A percentile compares a stretch with the other conserved stretches of the same genome.
phyloP scores from a whole-genome alignment of 169 alveolate genomes.

The Eimeria necatrix region DNA sequence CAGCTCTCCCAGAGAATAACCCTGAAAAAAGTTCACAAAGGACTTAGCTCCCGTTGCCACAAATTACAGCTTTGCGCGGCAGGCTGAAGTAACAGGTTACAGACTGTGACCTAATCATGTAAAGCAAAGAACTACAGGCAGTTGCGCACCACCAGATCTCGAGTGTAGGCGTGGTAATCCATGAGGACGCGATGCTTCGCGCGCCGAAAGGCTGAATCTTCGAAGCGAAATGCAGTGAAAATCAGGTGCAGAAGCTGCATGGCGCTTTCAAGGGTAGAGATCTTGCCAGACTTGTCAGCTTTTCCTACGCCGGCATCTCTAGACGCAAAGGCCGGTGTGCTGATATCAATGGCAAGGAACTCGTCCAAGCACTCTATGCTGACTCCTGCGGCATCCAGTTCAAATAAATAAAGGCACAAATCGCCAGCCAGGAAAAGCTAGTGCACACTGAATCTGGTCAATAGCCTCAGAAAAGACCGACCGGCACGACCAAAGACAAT shows the following conservation, averaged over 20 bases:
- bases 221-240: constrained; percentile 83
- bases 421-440: no score
- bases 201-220: constrained; percentile 87
- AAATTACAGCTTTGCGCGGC: no score
- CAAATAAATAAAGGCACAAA: no score
- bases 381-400: constrained; percentile 79
- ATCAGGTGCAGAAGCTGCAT: constrained; percentile 80
- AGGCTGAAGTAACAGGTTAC: no score
- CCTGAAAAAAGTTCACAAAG: constrained; percentile 23
- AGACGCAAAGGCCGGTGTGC: constrained; percentile 76
- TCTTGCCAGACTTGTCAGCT: constrained; percentile 67
- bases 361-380: constrained; percentile 88
- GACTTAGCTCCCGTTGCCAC: no score
- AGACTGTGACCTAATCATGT: no score
- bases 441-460: no score
- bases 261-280: constrained; percentile 81
- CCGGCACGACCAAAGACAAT: no score
- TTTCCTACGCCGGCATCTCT: constrained; percentile 13
- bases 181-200: constrained; percentile 83
- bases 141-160: constrained; percentile 61
- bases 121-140: background rate
- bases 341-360: constrained; percentile 87
- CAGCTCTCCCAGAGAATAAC: constrained; percentile 79
- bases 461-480: no score
- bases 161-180: constrained; percentile 79